These are phyloP conservation scores for Leersia perrieri DNA, from an alignment of 176 grass and related monocot species.

Conservation along the genomic window DNA sequence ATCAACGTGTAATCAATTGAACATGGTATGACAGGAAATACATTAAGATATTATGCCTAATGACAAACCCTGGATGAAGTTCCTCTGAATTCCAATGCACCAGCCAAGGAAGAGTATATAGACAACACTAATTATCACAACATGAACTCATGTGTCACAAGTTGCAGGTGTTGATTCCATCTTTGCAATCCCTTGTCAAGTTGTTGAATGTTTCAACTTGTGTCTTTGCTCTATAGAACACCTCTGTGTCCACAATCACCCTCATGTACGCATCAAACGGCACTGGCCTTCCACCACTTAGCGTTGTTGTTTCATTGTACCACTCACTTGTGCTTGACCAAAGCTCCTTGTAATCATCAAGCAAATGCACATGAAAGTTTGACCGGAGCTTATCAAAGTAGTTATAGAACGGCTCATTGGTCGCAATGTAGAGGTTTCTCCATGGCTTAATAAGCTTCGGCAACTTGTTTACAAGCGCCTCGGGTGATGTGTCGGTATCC, in stretches of 20 bases:
- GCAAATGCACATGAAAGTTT: slow-evolving; percentile 82
- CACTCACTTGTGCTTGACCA: slow-evolving; percentile 85
- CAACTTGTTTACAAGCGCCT: slow-evolving; percentile 58
- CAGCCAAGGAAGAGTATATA: slow-evolving; percentile 32
- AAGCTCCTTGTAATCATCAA: slow-evolving; percentile 90
- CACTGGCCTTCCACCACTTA: slow-evolving; percentile 61
- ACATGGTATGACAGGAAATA: slow-evolving; percentile 33
- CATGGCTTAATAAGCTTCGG: slow-evolving; percentile 48
- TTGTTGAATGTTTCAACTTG: slow-evolving; percentile 88
- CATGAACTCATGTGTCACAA: slow-evolving; percentile 42
- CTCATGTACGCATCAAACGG: slow-evolving; percentile 90
- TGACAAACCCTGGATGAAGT: slow-evolving; percentile 42
- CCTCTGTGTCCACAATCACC: slow-evolving; percentile 85
- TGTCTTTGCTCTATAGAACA: slow-evolving; percentile 75
- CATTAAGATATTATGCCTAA: slow-evolving; percentile 28
- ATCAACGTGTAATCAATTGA: slow-evolving; percentile 28
- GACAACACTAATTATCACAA: slow-evolving; percentile 28
- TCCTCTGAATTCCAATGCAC: slow-evolving; percentile 25
- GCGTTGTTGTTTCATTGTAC: slow-evolving; percentile 71
- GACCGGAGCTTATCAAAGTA: slow-evolving; percentile 90
- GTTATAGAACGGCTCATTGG: slow-evolving; percentile 86
- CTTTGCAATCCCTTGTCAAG: slow-evolving; percentile 94
- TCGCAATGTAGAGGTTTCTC: slow-evolving; percentile 88
- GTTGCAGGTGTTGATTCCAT: slow-evolving; percentile 88
- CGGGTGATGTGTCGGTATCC: slow-evolving; percentile 72